Evolutionary conservation across 2,329 filamentous ascomycete genomes (phyloP), one percentile per base, ranked within the genome.

Genomic region (Emergomyces pasteurianus): DNA sequence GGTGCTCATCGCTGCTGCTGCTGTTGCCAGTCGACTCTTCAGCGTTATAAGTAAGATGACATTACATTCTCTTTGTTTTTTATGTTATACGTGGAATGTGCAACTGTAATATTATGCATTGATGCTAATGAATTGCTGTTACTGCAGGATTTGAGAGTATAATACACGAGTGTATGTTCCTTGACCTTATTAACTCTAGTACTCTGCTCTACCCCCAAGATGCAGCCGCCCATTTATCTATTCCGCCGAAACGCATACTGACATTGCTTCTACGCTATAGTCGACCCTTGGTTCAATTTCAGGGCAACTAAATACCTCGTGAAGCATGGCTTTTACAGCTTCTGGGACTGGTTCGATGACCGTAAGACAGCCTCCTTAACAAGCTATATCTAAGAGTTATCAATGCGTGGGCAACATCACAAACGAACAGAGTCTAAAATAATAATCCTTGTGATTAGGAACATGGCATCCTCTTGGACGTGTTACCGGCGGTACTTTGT

Each of bases 281-380:
- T 99, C 79, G 94, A 99, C 78, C 94, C 94, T 42, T 99, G 94
- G 94, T 99, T 99, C 81, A 99, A 99, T 78, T 99, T 99, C 78
- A 84, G 94, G 76, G 94, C 94, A 67, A 97, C 94, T 61, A 97
- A 97, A 78, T 97, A 99, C 72, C 84, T 99, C 60, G 90, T 99
- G 60, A 85, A 92, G 72, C 85, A 99, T 86, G 94, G 94, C 70
- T 97, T 99, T 79, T 95, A 96, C 77, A 91, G 89, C 76, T 99
- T 99, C 75, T 99, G 94, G 94, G 92, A 99, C 76, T 99, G 94
- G 94, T 99, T 99, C 73, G 94, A 99, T 77, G 94, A 99, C 81
- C 87, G 94, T 87, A 80, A 65, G 84, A 73, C 46, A 34, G n/a
- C 21, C 34, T 12, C 40, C 23, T 23, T 7, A 57, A 43, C 21